A percentile compares a stretch with the other conserved stretches of the same genome.
Evolutionary conservation across 2,329 filamentous ascomycete genomes (phyloP).

Genomic region (Chaetomium sp.): DNA sequence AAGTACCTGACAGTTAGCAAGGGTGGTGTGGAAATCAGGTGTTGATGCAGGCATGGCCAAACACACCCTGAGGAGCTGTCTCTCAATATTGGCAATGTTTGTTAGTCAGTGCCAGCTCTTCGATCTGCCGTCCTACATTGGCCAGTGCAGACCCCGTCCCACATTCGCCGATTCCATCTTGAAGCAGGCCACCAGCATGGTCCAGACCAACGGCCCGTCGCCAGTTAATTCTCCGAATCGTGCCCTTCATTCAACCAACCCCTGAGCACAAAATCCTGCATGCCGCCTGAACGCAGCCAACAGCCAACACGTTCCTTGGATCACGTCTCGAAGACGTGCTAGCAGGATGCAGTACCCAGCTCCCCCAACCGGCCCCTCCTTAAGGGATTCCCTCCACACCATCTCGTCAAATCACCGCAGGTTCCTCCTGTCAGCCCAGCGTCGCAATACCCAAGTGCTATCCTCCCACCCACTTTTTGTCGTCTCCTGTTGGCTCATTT

Average conservation of each 20-base stretch:
- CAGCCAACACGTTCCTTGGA: slow-evolving; percentile 6
- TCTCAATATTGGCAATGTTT: background rate
- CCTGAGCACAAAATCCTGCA: background rate
- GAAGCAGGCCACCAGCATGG: background rate
- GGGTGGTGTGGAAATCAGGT: slow-evolving; percentile 65
- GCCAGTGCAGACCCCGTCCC: background rate
- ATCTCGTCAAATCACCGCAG: slow-evolving; percentile 1
- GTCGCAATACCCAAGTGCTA: background rate
- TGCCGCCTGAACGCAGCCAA: background rate
- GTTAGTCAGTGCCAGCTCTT: background rate
- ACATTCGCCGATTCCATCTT: background rate
- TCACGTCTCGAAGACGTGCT: slow-evolving; percentile 12
- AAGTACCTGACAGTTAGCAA: slow-evolving; percentile 86
- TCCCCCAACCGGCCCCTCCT: background rate
- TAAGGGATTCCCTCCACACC: background rate
- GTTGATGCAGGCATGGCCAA: slow-evolving; percentile 41
- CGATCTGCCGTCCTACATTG: background rate
- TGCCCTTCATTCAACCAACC: background rate
- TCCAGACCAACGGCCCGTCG: background rate
- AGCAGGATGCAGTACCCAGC: slow-evolving; percentile 19
- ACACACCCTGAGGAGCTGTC: background rate
- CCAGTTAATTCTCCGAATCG: background rate
- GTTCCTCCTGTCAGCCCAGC: slow-evolving; percentile 2
- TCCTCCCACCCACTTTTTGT: background rate
- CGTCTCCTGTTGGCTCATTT: slow-evolving; percentile 15